A percentile compares a stretch with the other conserved stretches of the same genome.
These are phyloP conservation scores for Ophiostoma populinum DNA, from an alignment of 2,329 filamentous ascomycete genomes.

Conservation along the genomic window DNA sequence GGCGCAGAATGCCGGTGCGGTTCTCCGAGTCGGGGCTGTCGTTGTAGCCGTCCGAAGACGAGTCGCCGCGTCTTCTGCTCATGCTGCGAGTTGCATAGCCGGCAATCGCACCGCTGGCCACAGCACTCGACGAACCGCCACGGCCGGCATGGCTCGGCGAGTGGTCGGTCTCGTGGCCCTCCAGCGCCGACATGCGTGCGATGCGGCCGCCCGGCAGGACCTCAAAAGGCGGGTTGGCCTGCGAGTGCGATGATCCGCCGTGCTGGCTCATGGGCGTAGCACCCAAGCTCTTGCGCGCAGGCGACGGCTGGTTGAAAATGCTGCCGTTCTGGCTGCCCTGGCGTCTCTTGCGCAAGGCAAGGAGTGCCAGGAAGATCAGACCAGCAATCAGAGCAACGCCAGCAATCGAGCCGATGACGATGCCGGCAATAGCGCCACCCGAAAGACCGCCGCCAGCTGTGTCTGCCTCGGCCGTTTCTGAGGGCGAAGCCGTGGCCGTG, in stretches of 20 bases:
- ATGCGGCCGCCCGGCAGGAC: constrained; percentile 76
- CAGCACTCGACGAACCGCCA: constrained; percentile 23
- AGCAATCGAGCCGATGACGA: constrained; percentile 64
- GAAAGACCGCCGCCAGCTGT: constrained; percentile 33
- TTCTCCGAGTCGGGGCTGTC: constrained; percentile 55
- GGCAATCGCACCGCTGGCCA: constrained; percentile 27
- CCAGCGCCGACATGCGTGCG: constrained; percentile 86
- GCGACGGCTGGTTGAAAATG: constrained; percentile 81
- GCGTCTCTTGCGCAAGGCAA: constrained; percentile 31
- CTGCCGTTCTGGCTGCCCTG: constrained; percentile 45
- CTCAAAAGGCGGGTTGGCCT: constrained; percentile 31
- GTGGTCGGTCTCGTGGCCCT: constrained; percentile 41
- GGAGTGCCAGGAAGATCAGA: constrained; percentile 51
- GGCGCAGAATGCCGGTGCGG: constrained; percentile 36
- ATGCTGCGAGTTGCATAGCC: constrained; percentile 27
- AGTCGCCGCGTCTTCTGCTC: constrained; percentile 31
- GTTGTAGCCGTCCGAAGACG: constrained; percentile 55
- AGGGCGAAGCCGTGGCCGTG: constrained; percentile 24
- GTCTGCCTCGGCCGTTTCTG: constrained; percentile 24
- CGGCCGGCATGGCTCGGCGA: constrained; percentile 36
- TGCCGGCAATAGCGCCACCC: constrained; percentile 79
- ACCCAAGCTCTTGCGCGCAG: constrained; percentile 34
- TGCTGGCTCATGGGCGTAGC: constrained; percentile 23
- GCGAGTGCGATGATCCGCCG: constrained; percentile 8
- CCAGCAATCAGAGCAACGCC: constrained; percentile 53